Evolutionary conservation across 2,329 filamentous ascomycete genomes (phyloP).

Genomic region (Magnaporthales sp.): DNA sequence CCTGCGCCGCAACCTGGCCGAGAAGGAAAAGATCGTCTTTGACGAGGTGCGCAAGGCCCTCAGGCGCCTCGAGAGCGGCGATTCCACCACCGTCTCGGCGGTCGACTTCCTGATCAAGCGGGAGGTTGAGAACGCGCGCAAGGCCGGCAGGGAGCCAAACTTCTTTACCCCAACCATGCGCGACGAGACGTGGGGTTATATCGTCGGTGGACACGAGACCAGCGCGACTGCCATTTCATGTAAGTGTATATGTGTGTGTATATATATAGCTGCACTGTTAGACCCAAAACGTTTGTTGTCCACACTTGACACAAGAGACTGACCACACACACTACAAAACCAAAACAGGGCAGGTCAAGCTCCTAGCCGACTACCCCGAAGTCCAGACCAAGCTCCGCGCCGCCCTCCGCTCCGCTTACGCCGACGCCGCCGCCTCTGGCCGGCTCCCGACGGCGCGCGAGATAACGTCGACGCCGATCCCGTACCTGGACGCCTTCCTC

Average conservation of each 20-base stretch:
- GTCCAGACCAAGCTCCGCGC: constrained; percentile 12
- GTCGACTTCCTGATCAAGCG: constrained; percentile 24
- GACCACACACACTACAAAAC: background rate
- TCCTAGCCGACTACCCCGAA: constrained; percentile 9
- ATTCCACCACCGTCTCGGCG: constrained; percentile 10
- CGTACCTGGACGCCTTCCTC: constrained; percentile 28
- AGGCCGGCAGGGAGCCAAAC: constrained; percentile 17
- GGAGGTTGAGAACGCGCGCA: constrained; percentile 21
- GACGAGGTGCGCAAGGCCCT: constrained; percentile 15
- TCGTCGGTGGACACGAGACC: background rate
- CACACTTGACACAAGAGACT: background rate
- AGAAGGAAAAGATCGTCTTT: constrained; percentile 11
- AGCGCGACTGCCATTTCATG: background rate
- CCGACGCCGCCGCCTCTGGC: constrained; percentile 6
- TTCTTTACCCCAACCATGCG: constrained; percentile 21
- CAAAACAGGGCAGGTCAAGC: background rate
- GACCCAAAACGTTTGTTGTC: too few species aligned
- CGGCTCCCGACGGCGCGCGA: constrained; percentile 15
- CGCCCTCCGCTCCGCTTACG: constrained; percentile 17
- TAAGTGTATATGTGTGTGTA: too few species aligned
- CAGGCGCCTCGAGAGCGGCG: constrained; percentile 11
- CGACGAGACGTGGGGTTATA: constrained; percentile 17
- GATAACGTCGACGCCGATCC: constrained; percentile 18
- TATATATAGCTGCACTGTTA: too few species aligned
- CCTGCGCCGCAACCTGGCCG: constrained; percentile 1